Base-by-base conservation (phyloP, 1,284 basidiomycete genomes). In the Sporisorium iseilematis-ciliati region DNA sequence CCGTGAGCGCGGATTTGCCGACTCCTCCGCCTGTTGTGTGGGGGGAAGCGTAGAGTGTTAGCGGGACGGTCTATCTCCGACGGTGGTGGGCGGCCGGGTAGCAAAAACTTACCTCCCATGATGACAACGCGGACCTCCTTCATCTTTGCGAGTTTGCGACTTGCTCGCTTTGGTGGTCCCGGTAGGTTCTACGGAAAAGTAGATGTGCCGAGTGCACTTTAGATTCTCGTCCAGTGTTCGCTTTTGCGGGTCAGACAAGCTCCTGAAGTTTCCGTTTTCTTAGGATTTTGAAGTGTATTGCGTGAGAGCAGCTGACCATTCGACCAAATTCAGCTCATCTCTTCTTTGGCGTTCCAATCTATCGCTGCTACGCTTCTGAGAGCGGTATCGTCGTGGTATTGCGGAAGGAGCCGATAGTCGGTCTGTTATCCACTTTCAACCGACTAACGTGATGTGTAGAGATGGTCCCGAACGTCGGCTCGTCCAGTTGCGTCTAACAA, bases 1-100 rank as follows among this genome's bases (percentile, higher is more conserved):
- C 66, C 1, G 81, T 82, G 35, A 83, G 52, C 3, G 81, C 81
- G 8, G 78, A 79, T 43, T 83, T 83, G 55, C 81, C 81, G 23
- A 83, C 81, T 18, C 81, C 81, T 31, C 81, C 81, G 25, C 77
- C 75, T 77, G 31, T 18, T 40, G n/a, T 21, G 12, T 33, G 29
- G n/a, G 11, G 11, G 18, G 41, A 35, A 40, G 14, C 31, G 40
- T n/a, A n/a, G n/a, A 31, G 35, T 23, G 45, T 52, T 6, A 57
- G 56, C 18, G 12, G 18, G 23, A 7, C 18, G 26, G 7, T 23
- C 35, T 38, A 38, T 26, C 25, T 25, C 4, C 43, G 12, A 46
- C 23, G 4, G 43, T 18, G 43, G 23, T n/a, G n/a, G n/a, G n/a
- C n/a, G 23, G 16, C 5, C 26, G 41, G 20, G 16, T 14, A 16